These are phyloP conservation scores for Rhizopus stolonifer DNA, from an alignment of 371 early-diverging fungal genomes.

Conservation along the genomic window DNA sequence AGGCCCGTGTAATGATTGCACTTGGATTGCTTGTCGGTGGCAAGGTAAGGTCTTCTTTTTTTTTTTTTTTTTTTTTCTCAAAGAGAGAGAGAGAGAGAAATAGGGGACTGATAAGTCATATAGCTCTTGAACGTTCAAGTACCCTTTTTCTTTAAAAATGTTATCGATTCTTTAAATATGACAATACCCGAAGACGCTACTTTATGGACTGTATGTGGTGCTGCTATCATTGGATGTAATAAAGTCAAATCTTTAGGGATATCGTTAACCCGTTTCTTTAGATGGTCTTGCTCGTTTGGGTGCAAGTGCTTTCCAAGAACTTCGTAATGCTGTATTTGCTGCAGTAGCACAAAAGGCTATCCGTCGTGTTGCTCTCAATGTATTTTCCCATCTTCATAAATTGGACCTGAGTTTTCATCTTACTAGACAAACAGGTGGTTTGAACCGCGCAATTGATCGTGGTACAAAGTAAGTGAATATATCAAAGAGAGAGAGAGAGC, in stretches of 20 bases:
- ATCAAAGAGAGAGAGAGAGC: not conserved
- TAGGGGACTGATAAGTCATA: too few species aligned
- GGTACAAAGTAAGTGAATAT: constrained; percentile 81
- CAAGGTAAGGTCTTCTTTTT: constrained; percentile 49
- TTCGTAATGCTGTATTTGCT: constrained; percentile 93
- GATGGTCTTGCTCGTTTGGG: constrained; percentile 91
- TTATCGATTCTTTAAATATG: constrained; percentile 73
- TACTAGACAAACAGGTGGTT: constrained; percentile 90
- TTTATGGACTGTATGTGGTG: constrained; percentile 76
- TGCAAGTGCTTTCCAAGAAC: constrained; percentile 81
- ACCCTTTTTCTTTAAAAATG: constrained; percentile 90
- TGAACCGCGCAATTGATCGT: constrained; percentile 94
- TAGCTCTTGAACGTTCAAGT: constrained; percentile 92
- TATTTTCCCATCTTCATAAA: constrained; percentile 85
- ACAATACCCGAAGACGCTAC: constrained; percentile 60
- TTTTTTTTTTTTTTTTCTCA: too few species aligned
- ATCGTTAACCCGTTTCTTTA: constrained; percentile 12
- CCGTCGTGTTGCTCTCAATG: constrained; percentile 80
- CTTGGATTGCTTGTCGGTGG: constrained; percentile 77
- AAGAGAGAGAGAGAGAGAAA: too few species aligned
- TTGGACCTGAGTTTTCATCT: constrained; percentile 90
- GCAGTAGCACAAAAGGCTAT: constrained; percentile 94
- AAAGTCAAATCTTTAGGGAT: not conserved
- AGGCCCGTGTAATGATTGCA: constrained; percentile 84
- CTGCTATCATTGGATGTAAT: constrained; percentile 86